Evolutionary conservation across 2,329 filamentous ascomycete species (phyloP), one percentile per base, ranked within the genome.

Genomic region (Amylocarpus encephaloides): DNA sequence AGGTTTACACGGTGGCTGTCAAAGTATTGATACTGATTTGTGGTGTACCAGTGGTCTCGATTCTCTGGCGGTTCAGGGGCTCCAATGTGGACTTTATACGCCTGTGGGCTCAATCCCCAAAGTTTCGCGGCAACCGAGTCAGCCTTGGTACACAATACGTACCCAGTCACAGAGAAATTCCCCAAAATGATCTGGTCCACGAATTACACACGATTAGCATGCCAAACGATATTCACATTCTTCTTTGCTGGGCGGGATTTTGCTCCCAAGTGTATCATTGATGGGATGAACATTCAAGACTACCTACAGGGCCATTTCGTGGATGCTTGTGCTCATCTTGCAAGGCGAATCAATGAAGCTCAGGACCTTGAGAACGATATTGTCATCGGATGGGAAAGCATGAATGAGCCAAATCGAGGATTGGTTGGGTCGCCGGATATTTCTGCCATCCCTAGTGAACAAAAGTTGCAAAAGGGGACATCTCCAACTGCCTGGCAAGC

Each of bases 141-240:
- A 3, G 89, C 93, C 34, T 79, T 97, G 52, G 92, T 98, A 6
- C 93, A 98, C 47, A 98, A 97, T 64, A 94, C 88, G 1, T 96
- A 88, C 65, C 83, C 88, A 9, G 79, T 95, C 16, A 89, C 91
- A 7, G 83, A 83, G 22, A 78, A 84, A 1, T 98, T 92, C 59
- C 93, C 93, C 19, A 97, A 96, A 72, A 98, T 98, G 94, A 92
- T 97, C 51, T 98, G 93, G 93, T 90, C 92, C 13, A 97, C 94
- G 46, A 98, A 98, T 66, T 98, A 98, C 68, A 86, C 82, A 54
- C 81, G 93, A 19, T 75, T 97, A 44, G 91, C 86, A 2, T 87
- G 85, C 44, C 88, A 91, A 58, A 91, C 89, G 41, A 89, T 97
- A 59, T 97, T 96, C 66, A 95, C 92, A 0, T 72, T 97, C 46